These are phyloP conservation scores for Trichoderma sp. DNA, from an alignment of 2,329 filamentous ascomycete species.

Conservation along the genomic window DNA sequence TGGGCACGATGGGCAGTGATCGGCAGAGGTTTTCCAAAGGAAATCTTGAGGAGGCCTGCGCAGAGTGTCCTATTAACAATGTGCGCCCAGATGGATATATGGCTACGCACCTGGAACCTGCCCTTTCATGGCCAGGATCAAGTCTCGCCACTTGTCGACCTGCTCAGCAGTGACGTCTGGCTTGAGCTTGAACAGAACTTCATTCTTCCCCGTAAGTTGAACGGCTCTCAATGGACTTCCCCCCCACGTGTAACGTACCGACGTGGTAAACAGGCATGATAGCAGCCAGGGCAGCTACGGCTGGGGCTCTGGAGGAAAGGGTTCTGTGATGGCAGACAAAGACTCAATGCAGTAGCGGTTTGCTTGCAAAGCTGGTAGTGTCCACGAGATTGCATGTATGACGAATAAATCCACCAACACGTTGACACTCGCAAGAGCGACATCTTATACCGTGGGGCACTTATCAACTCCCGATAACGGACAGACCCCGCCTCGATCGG, in stretches of 20 bases:
- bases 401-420: background rate
- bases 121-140: background rate
- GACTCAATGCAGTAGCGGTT: background rate
- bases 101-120: background rate
- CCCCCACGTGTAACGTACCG: background rate
- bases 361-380: too few relatives aligned
- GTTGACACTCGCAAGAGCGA: too few relatives aligned
- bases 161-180: slow-evolving; percentile 1
- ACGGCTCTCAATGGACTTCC: background rate
- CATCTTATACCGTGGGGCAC: background rate
- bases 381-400: too few relatives aligned
- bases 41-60: slow-evolving; percentile 1
- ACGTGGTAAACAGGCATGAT: slow-evolving; percentile 7
- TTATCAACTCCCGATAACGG: background rate
- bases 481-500: background rate
- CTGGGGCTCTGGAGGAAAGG: background rate
- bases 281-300: background rate
- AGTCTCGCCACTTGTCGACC: background rate
- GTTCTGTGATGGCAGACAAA: background rate
- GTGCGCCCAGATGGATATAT: background rate
- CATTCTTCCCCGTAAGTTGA: background rate
- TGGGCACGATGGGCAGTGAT: background rate
- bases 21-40: slow-evolving; percentile 1
- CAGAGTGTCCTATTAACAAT: background rate
- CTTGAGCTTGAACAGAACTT: slow-evolving; percentile 16